Evolutionary conservation across 495 filamentous ascomycete species (phyloP), one percentile per base, ranked within the genome.

Genomic region (Trichocladium antarcticum): DNA sequence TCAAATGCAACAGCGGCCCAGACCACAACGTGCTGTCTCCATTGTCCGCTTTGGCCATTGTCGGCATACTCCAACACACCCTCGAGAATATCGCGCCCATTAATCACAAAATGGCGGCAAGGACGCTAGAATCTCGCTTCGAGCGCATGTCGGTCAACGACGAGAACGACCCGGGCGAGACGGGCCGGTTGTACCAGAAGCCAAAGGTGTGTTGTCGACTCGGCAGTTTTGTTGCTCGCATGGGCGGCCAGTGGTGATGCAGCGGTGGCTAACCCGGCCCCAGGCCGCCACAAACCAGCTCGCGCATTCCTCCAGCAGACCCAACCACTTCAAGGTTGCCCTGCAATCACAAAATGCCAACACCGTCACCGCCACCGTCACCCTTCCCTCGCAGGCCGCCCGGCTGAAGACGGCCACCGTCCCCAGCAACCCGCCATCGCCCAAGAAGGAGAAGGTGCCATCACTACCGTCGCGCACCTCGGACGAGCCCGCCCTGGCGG

Each of bases 101-200:
- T 10, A 32, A 47, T 2, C 37, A 37, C 38, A 57, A 48, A 56
- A 78, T 79, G 74, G 67, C 75, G 28, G 58, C 68, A 34, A 65
- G 73, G 50, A 66, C 65, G 27, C 60, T 94, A 12, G 87, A 94
- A 61, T 70, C 84, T 69, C 82, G 84, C 42, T 82, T 94, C 59
- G 87, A 89, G 76, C 81, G 78, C 55, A 69, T 92, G 63, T 81
- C 85, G 15, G 81, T 94, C 31, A 84, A 82, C 54, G 87, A 89
- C 58, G 87, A 90, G 58, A 87, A 85, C 55, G 83, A 85, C 6
- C 67, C 65, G 36, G 62, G 66, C 31, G 69, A 74, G 52, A 70
- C 63, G 37, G 67, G 60, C 28, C 68, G 71, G 12, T 37, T 60
- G 24, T 79, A 80, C 55, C 69, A 73, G 37, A 90, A 88, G 65